Evolutionary conservation across 2,329 filamentous ascomycete species (phyloP), one percentile per base, ranked within the genome.

Genomic region (Botrytis elliptica): DNA sequence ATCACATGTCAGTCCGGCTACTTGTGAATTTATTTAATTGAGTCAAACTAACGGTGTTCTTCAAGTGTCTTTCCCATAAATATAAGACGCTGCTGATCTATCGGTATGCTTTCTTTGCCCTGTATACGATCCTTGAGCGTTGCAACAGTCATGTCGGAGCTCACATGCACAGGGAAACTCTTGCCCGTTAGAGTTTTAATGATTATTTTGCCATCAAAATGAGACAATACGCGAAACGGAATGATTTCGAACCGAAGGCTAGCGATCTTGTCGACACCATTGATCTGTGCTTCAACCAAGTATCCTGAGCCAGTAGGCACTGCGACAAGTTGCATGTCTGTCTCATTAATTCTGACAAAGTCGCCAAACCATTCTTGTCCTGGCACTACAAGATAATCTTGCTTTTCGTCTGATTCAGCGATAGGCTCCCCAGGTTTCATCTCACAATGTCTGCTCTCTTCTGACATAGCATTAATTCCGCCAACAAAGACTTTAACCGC

Each of bases 401-500:
- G 85, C 59, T 25, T 73, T 55, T 14, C 22, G 22, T 25, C 9
- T 52, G 22, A 52, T 52, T 1, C 10, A 25, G 46, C 22, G 78
- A 12, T 2, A 75, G 22, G 57, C 57, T 20, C 4, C 9, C 5
- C 9, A 20, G 22, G n/a, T 75, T 55, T 82, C 80, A 5, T 52
- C 25, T 52, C 22, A 52, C 9, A 25, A 52, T 5, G 38, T 42
- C 29, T 64, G 20, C 8, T 73, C 57, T 76, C 72, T 33, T 84
- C 84, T 46, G 82, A 83, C 25, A 85, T 75, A 8, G 80, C 83
- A 74, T 85, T 85, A 18, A 85, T 78, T 1, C 81, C 80, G 8
- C 83, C 84, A 9, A 82, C 78, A 71, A 81, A 82, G 52, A 85
- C 77, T 71, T 82, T 83, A 74, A 85, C 78, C 2, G 81, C 80